A percentile compares a stretch with the other conserved stretches of the same genome.
Evolutionary conservation across 106 monocot genomes (phyloP).

Genomic region (Alisma plantagoaquatica): DNA sequence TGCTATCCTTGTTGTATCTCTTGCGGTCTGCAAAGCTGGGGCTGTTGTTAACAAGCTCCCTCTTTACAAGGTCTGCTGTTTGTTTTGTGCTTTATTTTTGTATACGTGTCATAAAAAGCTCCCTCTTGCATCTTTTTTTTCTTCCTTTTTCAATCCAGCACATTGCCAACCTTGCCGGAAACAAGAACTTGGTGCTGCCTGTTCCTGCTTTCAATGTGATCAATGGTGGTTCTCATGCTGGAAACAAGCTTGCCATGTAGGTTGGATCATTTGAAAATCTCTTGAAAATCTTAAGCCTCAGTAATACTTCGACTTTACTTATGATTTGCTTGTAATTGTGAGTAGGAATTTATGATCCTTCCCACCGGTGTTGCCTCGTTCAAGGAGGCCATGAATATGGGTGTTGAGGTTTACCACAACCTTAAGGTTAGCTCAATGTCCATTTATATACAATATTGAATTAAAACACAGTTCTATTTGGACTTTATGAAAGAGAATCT

Average conservation of each 20-base stretch:
- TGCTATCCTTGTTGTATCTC: constrained; percentile 84
- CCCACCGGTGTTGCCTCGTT: neutral
- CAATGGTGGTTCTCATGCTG: constrained; percentile 83
- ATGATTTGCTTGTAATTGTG: neutral
- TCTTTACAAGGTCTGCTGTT: constrained; percentile 66
- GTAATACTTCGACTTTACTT: too few relatives aligned
- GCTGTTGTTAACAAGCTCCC: constrained; percentile 78
- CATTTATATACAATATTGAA: neutral
- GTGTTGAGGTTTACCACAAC: neutral
- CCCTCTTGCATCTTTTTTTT: neutral
- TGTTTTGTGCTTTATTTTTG: neutral
- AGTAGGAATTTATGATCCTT: neutral
- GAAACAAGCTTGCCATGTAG: constrained; percentile 87
- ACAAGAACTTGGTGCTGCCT: constrained; percentile 66
- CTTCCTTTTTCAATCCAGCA: constrained; percentile 28
- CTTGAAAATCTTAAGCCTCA: too few relatives aligned
- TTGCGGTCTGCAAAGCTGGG: constrained; percentile 91
- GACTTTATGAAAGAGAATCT: too few relatives aligned
- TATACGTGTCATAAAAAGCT: neutral
- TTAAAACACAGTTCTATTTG: constrained; percentile 1
- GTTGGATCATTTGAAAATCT: constrained; percentile 9
- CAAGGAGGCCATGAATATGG: neutral
- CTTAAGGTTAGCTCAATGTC: neutral
- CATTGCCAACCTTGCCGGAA: constrained; percentile 81
- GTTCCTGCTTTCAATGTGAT: constrained; percentile 88